Evolutionary conservation across 2,329 filamentous ascomycete species (phyloP), one percentile per base, ranked within the genome.

Genomic region (Xylariomycetidae sp.): DNA sequence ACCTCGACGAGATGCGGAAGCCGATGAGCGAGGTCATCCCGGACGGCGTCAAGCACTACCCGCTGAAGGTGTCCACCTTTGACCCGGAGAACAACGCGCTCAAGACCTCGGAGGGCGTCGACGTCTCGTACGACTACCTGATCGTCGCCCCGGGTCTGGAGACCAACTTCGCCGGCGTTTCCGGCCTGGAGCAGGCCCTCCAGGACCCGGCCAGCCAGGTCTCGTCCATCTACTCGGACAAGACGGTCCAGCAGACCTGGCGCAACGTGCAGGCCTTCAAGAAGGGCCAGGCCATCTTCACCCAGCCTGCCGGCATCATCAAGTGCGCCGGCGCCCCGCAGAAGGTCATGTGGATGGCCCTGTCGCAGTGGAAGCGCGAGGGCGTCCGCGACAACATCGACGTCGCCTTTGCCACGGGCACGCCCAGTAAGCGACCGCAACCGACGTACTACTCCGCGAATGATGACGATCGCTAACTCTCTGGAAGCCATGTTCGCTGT

Each of bases 331-430:
- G 59, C 10, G 59, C 57, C 1, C 59, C 59, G 4, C 59, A 62
- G 38, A 62, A 62, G 50, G 52, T 61, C 37, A 48, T 62, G 46
- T 62, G 59, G 59, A 59, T 62, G 56, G 59, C 57, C 4, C 46
- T 61, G 16, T 58, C 55, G 7, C 54, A 60, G 37, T 62, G 59
- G 59, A 45, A 57, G 36, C 48, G 51, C 12, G 51, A 57, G 13
- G 57, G 53, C 8, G 50, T 59, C 7, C 44, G 55, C 17, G 43
- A 50, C 26, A 40, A 53, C 14, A 54, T 62, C 24, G 40, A 53
- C 16, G 49, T 56, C 1, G 46, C 47, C 9, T 63, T 61, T 18
- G 58, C 59, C 8, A 63, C 59, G 16, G 59, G 59, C 10, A 46
- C 41, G 15, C 35, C 54, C 6, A 18, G 52, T 54, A 47, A 41